phyloP scores from a whole-genome alignment of 306 rosid genomes.

The Gleditsia sinensis region DNA sequence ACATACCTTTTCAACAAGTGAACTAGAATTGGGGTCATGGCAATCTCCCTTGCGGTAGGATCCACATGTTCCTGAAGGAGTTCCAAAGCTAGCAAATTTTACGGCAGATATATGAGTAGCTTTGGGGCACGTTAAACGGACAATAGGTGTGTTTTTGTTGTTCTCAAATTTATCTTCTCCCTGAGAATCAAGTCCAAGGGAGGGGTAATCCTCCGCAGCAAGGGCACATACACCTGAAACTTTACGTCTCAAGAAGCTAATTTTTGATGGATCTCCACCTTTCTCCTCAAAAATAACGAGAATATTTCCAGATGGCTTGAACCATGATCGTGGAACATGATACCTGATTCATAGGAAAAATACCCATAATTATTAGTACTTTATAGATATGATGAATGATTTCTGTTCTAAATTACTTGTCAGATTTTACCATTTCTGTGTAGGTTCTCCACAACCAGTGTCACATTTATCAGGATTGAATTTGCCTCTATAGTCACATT shows the following conservation, averaged over 20 bases:
- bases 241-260: slow-evolving; percentile 59
- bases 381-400: neutral
- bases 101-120: slow-evolving; percentile 49
- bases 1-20: slow-evolving; percentile 69
- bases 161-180: slow-evolving; percentile 37
- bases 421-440: slow-evolving; percentile 76
- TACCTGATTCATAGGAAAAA: slow-evolving; percentile 59
- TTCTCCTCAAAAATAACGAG: slow-evolving; percentile 88
- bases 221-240: slow-evolving; percentile 55
- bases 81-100: slow-evolving; percentile 85
- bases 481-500: slow-evolving; percentile 88
- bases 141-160: slow-evolving; percentile 38
- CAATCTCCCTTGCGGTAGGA: slow-evolving; percentile 68
- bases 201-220: slow-evolving; percentile 70
- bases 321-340: slow-evolving; percentile 97
- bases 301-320: slow-evolving; percentile 84
- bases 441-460: slow-evolving; percentile 91
- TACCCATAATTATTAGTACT: neutral
- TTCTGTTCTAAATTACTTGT: slow-evolving; percentile 3
- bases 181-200: slow-evolving; percentile 49
- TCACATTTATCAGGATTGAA: slow-evolving; percentile 83
- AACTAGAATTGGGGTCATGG: slow-evolving; percentile 68
- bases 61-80: slow-evolving; percentile 81
- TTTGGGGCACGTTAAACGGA: slow-evolving; percentile 62
- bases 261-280: slow-evolving; percentile 81